Evolutionary conservation across 116 monocot genomes (phyloP), one percentile per base, ranked within the genome.

Genomic region (Trichopus zeylanicus): DNA sequence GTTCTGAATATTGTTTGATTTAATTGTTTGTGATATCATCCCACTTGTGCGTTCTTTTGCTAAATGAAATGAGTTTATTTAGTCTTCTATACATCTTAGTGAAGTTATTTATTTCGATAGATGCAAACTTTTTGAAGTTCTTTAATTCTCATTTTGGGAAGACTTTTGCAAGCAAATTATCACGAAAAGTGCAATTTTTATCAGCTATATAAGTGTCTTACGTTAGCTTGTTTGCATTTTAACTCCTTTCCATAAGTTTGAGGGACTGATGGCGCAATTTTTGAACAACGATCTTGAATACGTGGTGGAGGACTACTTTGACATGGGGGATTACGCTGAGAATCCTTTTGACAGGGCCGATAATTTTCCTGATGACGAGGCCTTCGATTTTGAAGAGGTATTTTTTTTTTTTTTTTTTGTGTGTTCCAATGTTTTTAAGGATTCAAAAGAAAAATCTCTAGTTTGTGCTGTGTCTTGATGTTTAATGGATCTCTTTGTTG

Each of bases 211-310:
- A 42, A 42, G 42, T 42, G 42, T 15, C n/a, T 16, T 16, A 16
- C n/a, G 42, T 37, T 3, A 42, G 42, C n/a, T 42, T 13, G 12
- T 42, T 15, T 42, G 3, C 4, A 42, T 9, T 42, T 13, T 16
- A 42, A n/a, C 42, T 42, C n/a, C n/a, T n/a, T n/a, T n/a, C n/a
- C n/a, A n/a, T n/a, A n/a, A n/a, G n/a, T n/a, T n/a, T n/a, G n/a
- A n/a, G n/a, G n/a, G n/a, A n/a, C n/a, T n/a, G n/a, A 78, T 84
- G 84, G 66, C 69, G 0, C 53, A 70, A 10, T 55, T 62, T 63
- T 31, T 67, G 39, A 72, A 74, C 46, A 54, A 73, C 18, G 79
- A 64, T 32, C 46, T 78, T 59, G 76, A 84, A 29, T 79, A 79
- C 60, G 25, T 75, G 35, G 48, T 55, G 12, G 72, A 75, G 10